Evolutionary conservation across 1,284 basidiomycete species (phyloP).

Genomic region (Fistulinella cinereoalba): DNA sequence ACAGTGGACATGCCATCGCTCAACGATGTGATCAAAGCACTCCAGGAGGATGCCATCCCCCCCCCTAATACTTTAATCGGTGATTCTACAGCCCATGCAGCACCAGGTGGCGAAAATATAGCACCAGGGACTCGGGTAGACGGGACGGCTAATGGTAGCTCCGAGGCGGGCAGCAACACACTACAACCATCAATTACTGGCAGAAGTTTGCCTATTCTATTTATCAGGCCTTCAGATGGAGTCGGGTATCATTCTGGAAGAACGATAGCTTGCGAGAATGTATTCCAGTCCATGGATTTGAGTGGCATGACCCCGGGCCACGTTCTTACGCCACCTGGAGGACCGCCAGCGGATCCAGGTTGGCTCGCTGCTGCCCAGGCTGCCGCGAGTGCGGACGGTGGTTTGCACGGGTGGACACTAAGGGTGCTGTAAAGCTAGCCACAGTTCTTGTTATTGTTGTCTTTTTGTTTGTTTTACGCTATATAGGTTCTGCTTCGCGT

Average conservation of each 20-base stretch:
- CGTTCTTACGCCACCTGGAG: conserved; percentile 38
- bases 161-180: conserved; percentile 23
- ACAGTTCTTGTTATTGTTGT: conserved; percentile 17
- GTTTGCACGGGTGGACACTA: conserved; percentile 68
- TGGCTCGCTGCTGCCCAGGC: conserved; percentile 69
- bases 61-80: conserved; percentile 31
- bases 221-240: conserved; percentile 73
- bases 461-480: conserved; percentile 29
- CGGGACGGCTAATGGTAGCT: conserved; percentile 14
- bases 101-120: conserved; percentile 21
- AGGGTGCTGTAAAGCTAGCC: conserved; percentile 56
- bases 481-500: conserved; percentile 28
- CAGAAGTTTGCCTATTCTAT: conserved; percentile 64
- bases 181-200: conserved; percentile 55
- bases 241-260: conserved; percentile 83
- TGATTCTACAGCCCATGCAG: conserved; percentile 38
- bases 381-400: conserved; percentile 53
- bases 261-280: conserved; percentile 79
- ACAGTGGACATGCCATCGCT: conserved; percentile 76
- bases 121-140: conserved; percentile 20
- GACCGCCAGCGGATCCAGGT: conserved; percentile 49
- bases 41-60: conserved; percentile 63
- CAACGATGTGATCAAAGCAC: conserved; percentile 65
- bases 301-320: conserved; percentile 37
- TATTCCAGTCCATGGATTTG: conserved; percentile 66